phyloP scores from a whole-genome alignment of 257 asterid species.

The Solanum acaule region DNA sequence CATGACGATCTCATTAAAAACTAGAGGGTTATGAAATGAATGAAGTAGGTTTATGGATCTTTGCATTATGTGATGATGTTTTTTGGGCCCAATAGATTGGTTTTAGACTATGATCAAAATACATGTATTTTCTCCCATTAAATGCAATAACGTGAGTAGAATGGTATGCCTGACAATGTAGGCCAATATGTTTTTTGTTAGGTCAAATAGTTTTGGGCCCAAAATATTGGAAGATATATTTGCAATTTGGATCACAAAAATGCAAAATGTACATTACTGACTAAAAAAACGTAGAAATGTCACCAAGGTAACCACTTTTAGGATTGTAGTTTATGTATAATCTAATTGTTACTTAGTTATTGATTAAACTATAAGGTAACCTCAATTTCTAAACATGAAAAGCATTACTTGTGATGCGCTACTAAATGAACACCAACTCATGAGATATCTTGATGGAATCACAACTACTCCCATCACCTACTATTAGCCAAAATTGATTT shows the following conservation, averaged over 20 bases:
- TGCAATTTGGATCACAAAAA: not conserved
- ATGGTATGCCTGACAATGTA: conserved; percentile 18
- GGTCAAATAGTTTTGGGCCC: conserved; percentile 10
- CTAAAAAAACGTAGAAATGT: not conserved
- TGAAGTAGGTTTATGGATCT: not conserved
- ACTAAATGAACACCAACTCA: too few relatives aligned
- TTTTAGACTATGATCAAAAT: conserved; percentile 5
- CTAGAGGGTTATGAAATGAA: not conserved
- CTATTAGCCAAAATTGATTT: too few relatives aligned
- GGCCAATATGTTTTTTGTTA: conserved; percentile 9
- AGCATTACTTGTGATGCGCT: too few relatives aligned
- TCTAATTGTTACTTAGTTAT: not conserved
- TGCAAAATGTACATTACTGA: not conserved
- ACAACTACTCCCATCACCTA: too few relatives aligned
- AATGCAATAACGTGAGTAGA: conserved; percentile 16
- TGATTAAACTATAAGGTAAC: too few relatives aligned
- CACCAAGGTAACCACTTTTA: not conserved
- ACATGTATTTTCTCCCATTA: conserved; percentile 5
- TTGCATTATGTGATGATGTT: not conserved
- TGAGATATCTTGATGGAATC: too few relatives aligned
- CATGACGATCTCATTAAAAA: not conserved
- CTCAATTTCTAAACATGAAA: too few relatives aligned
- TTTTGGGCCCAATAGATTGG: conserved; percentile 4
- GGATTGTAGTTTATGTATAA: not conserved
- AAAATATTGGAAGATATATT: not conserved